Conservation (phyloP, 129 eudicot species). For the Flaveria bidentis region DNA sequence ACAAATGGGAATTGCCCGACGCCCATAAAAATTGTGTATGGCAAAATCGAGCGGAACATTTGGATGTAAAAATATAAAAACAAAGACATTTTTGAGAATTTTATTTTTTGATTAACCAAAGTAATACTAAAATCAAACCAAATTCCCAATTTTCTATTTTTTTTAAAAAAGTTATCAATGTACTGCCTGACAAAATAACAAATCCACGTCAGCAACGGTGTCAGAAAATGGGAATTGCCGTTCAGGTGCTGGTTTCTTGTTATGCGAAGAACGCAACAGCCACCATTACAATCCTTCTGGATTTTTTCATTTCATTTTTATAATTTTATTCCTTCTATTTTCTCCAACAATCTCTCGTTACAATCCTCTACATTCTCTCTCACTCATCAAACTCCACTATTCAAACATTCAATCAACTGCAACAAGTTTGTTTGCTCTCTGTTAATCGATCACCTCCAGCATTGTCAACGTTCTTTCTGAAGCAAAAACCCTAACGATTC, state of each 20-base stretch:
- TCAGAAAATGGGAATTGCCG: background rate
- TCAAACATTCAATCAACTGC: background rate
- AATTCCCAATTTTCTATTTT: no score
- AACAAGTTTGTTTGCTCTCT: background rate
- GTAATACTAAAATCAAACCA: no score
- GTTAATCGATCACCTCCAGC: background rate
- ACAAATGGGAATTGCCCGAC: no score
- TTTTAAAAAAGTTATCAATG: no score
- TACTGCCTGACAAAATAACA: no score
- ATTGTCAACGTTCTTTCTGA: background rate
- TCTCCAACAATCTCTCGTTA: background rate
- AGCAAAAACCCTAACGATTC: slow-evolving; percentile 20
- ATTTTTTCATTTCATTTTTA: no score
- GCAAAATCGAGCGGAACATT: no score
- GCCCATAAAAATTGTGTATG: no score
- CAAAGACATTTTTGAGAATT: no score
- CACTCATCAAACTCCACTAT: background rate
- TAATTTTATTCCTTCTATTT: background rate
- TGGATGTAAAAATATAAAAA: no score
- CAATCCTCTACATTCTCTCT: background rate
- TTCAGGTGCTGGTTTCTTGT: background rate
- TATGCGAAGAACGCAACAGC: background rate
- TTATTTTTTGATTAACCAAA: no score
- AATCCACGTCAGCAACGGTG: background rate
- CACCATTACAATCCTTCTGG: background rate